These are phyloP conservation scores for Diplogelasinospora grovesii DNA, from an alignment of 495 filamentous ascomycete genomes.

Conservation along the genomic window DNA sequence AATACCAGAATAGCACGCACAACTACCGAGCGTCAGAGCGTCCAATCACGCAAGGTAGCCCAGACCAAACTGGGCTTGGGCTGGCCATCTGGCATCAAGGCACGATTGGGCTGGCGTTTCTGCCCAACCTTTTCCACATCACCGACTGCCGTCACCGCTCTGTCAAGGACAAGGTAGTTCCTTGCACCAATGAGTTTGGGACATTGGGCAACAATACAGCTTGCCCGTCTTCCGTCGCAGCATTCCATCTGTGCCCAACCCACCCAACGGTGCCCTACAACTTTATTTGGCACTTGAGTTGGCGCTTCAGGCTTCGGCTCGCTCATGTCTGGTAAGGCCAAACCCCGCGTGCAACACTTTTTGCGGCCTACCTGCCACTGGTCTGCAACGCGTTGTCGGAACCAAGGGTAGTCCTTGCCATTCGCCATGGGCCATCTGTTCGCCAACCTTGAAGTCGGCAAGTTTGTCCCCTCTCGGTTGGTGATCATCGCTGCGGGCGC, in stretches of 20 bases:
- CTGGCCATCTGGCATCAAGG: neutral
- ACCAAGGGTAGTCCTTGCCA: too few relatives aligned
- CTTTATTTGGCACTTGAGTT: too few relatives aligned
- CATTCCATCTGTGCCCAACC: constrained; percentile 1
- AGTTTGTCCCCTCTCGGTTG: constrained; percentile 2
- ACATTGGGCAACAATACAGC: constrained; percentile 1
- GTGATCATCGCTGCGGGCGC: constrained; percentile 6
- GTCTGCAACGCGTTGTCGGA: too few relatives aligned
- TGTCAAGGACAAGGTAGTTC: neutral
- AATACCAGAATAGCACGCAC: too few relatives aligned
- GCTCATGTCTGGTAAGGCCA: too few relatives aligned
- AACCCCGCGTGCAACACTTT: too few relatives aligned
- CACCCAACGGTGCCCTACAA: constrained; percentile 26
- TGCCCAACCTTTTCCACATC: neutral
- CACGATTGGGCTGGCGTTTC: neutral
- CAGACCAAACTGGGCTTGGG: too few relatives aligned
- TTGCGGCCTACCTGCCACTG: too few relatives aligned
- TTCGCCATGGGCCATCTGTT: constrained; percentile 6
- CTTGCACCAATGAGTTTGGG: constrained; percentile 1
- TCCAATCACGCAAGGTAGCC: too few relatives aligned
- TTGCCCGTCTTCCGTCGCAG: neutral
- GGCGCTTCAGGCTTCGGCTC: too few relatives aligned
- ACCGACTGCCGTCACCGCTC: neutral
- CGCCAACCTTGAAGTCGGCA: too few relatives aligned
- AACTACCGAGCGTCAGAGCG: too few relatives aligned